Percentiles rank a stretch among this genome's conserved stretches.
Evolutionary conservation across 1,139 yeast species (phyloP).

Genomic region (Petasospora fabianii): DNA sequence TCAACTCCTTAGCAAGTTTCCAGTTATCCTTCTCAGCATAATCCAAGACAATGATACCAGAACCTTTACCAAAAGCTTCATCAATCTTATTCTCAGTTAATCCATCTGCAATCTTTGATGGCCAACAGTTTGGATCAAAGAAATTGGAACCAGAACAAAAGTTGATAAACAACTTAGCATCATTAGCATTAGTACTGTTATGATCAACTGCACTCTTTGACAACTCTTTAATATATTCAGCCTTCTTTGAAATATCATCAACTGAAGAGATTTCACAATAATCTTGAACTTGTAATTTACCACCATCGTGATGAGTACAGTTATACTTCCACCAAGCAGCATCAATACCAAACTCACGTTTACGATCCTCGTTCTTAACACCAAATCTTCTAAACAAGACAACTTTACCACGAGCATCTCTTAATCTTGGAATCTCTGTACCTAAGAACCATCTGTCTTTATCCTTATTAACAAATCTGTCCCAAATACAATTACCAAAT

Average conservation of each 20-base stretch:
- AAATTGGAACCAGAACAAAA: constrained; percentile 76
- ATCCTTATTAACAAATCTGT: constrained; percentile 47
- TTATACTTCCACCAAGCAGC: constrained; percentile 69
- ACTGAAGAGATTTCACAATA: constrained; percentile 59
- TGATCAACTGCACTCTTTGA: constrained; percentile 51
- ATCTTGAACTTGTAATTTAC: constrained; percentile 65
- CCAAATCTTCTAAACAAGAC: constrained; percentile 71
- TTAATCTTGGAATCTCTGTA: constrained; percentile 52
- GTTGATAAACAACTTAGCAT: constrained; percentile 62
- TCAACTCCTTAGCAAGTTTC: constrained; percentile 50
- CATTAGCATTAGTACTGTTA: constrained; percentile 39
- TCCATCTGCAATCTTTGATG: constrained; percentile 58
- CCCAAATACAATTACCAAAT: constrained; percentile 63
- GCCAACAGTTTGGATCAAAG: constrained; percentile 74
- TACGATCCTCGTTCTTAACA: constrained; percentile 43
- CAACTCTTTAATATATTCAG: constrained; percentile 53
- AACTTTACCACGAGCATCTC: constrained; percentile 65
- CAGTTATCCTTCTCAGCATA: constrained; percentile 63
- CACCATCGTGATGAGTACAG: constrained; percentile 63
- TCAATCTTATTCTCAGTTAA: constrained; percentile 46
- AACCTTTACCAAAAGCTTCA: constrained; percentile 50
- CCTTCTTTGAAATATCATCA: constrained; percentile 56
- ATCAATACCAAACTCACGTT: constrained; percentile 54
- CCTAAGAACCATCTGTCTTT: constrained; percentile 61
- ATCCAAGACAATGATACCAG: constrained; percentile 63